Evolutionary conservation across 116 monocot genomes (phyloP).

Genomic region (Cymodocea nodosa): DNA sequence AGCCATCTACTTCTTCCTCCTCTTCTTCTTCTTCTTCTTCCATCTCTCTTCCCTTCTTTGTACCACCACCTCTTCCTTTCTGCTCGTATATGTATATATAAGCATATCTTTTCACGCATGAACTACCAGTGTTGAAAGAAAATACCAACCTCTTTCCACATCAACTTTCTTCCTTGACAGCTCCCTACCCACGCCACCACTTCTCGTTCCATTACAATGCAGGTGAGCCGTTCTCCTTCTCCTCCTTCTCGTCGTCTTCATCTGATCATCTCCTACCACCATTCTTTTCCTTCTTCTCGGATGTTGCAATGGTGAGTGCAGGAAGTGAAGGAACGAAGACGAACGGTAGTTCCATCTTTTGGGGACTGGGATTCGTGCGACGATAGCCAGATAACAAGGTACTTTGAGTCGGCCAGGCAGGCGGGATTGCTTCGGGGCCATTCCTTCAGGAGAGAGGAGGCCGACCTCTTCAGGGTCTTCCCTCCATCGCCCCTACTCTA

Average conservation of each 20-base stretch:
- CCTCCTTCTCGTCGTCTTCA: not conserved
- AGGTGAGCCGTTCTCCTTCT: not conserved
- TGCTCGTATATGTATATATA: too few species aligned
- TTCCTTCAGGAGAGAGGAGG: constrained; percentile 6
- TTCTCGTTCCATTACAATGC: not conserved
- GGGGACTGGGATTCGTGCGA: constrained; percentile 38
- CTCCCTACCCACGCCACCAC: not conserved
- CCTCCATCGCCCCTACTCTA: not conserved
- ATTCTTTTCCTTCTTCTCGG: not conserved
- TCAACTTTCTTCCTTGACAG: not conserved
- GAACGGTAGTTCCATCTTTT: constrained; percentile 24
- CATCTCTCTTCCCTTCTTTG: not conserved
- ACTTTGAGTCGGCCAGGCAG: constrained; percentile 22
- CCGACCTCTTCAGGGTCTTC: constrained; percentile 8
- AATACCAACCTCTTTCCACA: not conserved
- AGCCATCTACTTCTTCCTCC: too few species aligned
- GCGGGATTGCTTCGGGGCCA: constrained; percentile 7
- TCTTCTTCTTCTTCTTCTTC: not conserved
- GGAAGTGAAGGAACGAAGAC: constrained; percentile 3
- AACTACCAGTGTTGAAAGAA: not conserved
- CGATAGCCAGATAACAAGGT: constrained; percentile 19
- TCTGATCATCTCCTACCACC: not conserved
- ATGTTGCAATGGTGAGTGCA: not conserved
- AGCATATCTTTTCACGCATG: not conserved
- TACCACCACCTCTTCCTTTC: not conserved